Percentiles rank a stretch among this genome's conserved stretches.
phyloP scores from a whole-genome alignment of 441 rosid genomes.

The Bocquillonia castaneifolia region DNA sequence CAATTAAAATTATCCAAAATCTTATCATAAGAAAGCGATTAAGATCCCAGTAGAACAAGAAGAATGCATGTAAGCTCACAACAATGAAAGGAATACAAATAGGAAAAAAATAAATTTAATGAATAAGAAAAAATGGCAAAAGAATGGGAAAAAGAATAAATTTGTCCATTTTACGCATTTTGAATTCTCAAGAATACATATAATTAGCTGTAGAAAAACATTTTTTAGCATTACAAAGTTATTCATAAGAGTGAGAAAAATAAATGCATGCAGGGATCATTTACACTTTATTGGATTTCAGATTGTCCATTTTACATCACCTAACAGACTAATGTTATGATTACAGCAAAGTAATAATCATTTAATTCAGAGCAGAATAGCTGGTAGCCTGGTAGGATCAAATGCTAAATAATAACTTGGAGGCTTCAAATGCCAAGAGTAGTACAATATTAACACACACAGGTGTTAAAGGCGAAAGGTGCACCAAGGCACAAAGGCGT shows the following conservation, averaged over 20 bases:
- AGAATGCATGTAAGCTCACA: background rate
- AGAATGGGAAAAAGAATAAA: background rate
- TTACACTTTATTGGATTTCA: background rate
- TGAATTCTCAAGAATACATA: background rate
- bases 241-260: too few relatives aligned
- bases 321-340: background rate
- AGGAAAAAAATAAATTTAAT: background rate
- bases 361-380: background rate
- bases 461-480: too few relatives aligned
- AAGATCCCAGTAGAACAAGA: background rate
- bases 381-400: background rate
- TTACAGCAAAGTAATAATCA: background rate
- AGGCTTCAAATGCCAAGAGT: background rate
- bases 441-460: background rate
- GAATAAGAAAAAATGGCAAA: background rate
- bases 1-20: conserved; percentile 13
- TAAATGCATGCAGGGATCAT: too few relatives aligned
- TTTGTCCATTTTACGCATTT: background rate
- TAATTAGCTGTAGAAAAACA: background rate
- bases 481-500: too few relatives aligned
- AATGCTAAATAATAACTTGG: background rate
- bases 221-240: background rate
- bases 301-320: background rate
- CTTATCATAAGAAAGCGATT: conserved; percentile 8
- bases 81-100: background rate